Evolutionary conservation across 2,329 filamentous ascomycete species (phyloP).

Genomic region (Ascochyta fabae): DNA sequence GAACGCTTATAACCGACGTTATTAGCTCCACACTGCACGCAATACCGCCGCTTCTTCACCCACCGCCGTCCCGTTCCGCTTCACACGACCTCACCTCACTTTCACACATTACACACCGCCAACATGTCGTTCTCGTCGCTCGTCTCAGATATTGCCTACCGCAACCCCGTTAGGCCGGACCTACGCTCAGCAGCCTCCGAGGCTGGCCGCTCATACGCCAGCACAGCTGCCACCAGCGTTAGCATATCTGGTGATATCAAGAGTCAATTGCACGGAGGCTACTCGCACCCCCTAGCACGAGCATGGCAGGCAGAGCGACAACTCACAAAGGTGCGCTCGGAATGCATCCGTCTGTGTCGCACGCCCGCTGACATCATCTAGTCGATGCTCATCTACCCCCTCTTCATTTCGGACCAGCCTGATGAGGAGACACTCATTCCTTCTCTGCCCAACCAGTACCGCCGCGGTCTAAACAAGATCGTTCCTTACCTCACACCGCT

Average conservation of each 20-base stretch:
- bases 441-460: conserved; percentile 88
- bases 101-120: background rate
- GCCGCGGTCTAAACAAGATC: conserved; percentile 85
- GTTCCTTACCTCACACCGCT: conserved; percentile 85
- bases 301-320: conserved; percentile 61
- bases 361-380: conserved; percentile 50
- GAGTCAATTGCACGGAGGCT: conserved; percentile 60
- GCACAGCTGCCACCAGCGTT: conserved; percentile 60
- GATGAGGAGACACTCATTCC: conserved; percentile 91
- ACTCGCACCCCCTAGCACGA: conserved; percentile 58
- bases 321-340: conserved; percentile 54
- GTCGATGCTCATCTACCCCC: conserved; percentile 98
- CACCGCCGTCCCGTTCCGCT: background rate
- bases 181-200: conserved; percentile 55
- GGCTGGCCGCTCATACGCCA: conserved; percentile 57
- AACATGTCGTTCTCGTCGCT: conserved; percentile 61
- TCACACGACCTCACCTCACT: background rate
- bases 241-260: conserved; percentile 60
- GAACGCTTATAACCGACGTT: conserved; percentile 16
- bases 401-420: conserved; percentile 93
- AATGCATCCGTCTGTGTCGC: background rate
- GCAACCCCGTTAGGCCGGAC: conserved; percentile 51
- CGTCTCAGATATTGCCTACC: conserved; percentile 59
- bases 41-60: conserved; percentile 2
- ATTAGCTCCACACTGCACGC: conserved; percentile 8